Evolutionary conservation across 2,329 filamentous ascomycete species (phyloP).

Genomic region (Microdochium paspali): DNA sequence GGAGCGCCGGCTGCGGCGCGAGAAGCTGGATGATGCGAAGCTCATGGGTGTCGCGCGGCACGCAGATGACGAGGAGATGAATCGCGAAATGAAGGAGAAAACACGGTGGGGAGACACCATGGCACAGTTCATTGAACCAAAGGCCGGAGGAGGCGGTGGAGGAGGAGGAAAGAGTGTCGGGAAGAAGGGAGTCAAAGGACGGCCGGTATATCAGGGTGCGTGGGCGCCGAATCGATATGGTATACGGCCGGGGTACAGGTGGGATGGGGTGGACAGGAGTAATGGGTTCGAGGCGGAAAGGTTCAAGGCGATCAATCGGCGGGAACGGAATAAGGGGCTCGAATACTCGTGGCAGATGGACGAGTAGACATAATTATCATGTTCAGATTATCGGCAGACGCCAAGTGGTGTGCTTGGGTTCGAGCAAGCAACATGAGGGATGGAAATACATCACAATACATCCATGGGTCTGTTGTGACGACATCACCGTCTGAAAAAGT

Average conservation of each 20-base stretch:
- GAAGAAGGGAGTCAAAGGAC: slow-evolving; percentile 32
- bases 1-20: slow-evolving; percentile 53
- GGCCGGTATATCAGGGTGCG: slow-evolving; percentile 67
- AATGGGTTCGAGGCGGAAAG: slow-evolving; percentile 92
- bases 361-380: slow-evolving; percentile 43
- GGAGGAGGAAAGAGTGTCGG: slow-evolving; percentile 18
- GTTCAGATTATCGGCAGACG: neutral
- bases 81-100: slow-evolving; percentile 66
- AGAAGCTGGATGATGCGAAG: slow-evolving; percentile 69
- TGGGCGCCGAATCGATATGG: slow-evolving; percentile 88
- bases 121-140: slow-evolving; percentile 60
- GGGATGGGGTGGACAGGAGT: slow-evolving; percentile 92
- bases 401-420: no score
- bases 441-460: no score
- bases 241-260: slow-evolving; percentile 83
- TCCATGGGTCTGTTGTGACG: no score
- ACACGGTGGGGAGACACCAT: slow-evolving; percentile 93
- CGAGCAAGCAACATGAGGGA: no score
- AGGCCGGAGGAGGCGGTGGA: slow-evolving; percentile 18
- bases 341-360: slow-evolving; percentile 97
- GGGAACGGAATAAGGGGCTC: slow-evolving; percentile 66
- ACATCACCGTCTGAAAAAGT: no score
- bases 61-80: slow-evolving; percentile 80
- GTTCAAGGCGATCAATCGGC: slow-evolving; percentile 78
- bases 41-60: slow-evolving; percentile 70